Evolutionary conservation across 805 yeast genomes (phyloP), one percentile per base, ranked within the genome.

Genomic region (Sugiyamaella boreocaroliniensis): DNA sequence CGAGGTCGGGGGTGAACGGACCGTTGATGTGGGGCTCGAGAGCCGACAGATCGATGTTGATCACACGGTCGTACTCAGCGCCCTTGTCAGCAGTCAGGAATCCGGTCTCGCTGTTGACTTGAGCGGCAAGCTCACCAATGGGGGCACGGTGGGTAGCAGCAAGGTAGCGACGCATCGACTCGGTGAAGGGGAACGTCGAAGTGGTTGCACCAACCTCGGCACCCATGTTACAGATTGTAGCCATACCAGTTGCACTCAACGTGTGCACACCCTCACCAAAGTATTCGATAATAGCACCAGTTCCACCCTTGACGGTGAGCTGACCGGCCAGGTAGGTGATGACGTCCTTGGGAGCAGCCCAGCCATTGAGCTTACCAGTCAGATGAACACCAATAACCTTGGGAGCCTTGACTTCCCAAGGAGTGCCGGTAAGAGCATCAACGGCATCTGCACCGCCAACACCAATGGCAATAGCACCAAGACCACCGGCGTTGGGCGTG

Each of bases 391-490:
- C 99, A 59, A 93, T 75, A 43, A 89, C 76, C 73, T 88, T 88
- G 62, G 99, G 99, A 51, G 98, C 98, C 76, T 90, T 90, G 71
- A 93, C 80, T 75, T 93, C 99, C 99, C 99, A 93, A 53, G 99
- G 97, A 29, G 93, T 85, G 60, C 93, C 96, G 44, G 98, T 89
- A 67, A 93, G 75, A 49, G 93, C 99, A 71, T 93, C 99, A 52
- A 93, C 99, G 42, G 99, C 99, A 73, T 93, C 99, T 52, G 99
- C 99, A 77, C 99, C 99, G 74, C 99, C 99, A 42, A 93, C 99
- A 74, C 99, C 99, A 68, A 93, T 93, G 64, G 99, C 98, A 61
- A 92, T 84, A 61, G 96, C 96, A 69, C 99, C 99, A 58, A 93
- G 76, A 61, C 99, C 99, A 75, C 99, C 99, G 29, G 99, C 99